Evolutionary conservation across 352 stramenopile species (phyloP).

Genomic region (Blastocystis sp.): DNA sequence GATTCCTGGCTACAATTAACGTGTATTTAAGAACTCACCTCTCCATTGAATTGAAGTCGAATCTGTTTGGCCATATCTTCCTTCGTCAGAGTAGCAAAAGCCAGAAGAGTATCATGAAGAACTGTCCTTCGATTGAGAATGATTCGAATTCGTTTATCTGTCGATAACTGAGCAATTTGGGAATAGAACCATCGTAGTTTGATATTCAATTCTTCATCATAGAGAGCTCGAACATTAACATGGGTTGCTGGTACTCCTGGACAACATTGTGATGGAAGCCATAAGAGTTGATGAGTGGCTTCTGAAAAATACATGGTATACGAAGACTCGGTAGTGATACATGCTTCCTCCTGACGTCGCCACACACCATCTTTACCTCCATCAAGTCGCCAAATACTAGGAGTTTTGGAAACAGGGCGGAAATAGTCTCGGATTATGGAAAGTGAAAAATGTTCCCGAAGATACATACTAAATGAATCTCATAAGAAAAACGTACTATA

Average conservation of each 20-base stretch:
- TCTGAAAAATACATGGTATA: slow-evolving; percentile 3
- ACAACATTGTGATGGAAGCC: slow-evolving; percentile 1
- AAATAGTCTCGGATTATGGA: background rate
- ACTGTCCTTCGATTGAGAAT: slow-evolving; percentile 43
- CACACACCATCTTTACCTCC: background rate
- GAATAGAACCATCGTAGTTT: slow-evolving; percentile 56
- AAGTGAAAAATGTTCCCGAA: background rate
- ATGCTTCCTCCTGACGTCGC: background rate
- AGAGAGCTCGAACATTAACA: slow-evolving; percentile 27
- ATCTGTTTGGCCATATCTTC: slow-evolving; percentile 58
- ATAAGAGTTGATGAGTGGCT: background rate
- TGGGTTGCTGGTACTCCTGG: background rate
- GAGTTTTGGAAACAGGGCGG: too few relatives aligned
- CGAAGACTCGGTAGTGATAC: background rate
- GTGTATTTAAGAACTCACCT: background rate
- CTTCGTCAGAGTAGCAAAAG: slow-evolving; percentile 34
- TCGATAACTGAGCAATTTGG: slow-evolving; percentile 29
- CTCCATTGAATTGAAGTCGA: slow-evolving; percentile 57
- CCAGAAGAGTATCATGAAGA: slow-evolving; percentile 51
- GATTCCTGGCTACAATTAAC: slow-evolving; percentile 28
- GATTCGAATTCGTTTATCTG: slow-evolving; percentile 57
- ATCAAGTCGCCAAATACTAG: slow-evolving; percentile 7
- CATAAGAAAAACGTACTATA: slow-evolving; percentile 4
- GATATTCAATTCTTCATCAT: background rate
- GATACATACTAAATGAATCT: background rate